Conservation (phyloP, 176 grass and related monocot species). For the Avena atlantica region DNA sequence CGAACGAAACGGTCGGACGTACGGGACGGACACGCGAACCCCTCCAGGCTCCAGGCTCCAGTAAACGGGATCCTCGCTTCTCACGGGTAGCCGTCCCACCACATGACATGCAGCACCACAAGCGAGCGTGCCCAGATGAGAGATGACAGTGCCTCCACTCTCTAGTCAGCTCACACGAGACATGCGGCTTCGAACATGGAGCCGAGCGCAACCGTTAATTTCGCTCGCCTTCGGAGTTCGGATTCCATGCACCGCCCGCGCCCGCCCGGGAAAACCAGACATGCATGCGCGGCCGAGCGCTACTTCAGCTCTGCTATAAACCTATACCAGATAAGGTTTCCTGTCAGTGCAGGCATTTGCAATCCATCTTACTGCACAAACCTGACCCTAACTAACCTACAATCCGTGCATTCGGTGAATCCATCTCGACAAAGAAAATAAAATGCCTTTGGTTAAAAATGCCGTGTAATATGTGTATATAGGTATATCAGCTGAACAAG, state of each 20-base stretch:
- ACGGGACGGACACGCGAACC: not conserved
- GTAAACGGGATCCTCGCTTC: not conserved
- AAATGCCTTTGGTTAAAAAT: no score
- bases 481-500: not conserved
- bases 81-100: not conserved
- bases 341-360: no score
- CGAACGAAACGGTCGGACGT: not conserved
- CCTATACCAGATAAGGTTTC: no score
- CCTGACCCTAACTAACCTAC: not conserved
- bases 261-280: not conserved
- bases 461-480: no score
- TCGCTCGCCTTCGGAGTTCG: not conserved
- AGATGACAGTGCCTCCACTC: not conserved
- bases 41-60: no score
- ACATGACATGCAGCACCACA: not conserved
- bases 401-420: no score
- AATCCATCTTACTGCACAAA: not conserved
- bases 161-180: not conserved
- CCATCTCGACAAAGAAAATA: no score
- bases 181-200: not conserved
- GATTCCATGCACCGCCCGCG: not conserved
- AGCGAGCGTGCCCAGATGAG: not conserved
- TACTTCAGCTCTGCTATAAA: not conserved
- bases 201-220: not conserved
- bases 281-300: not conserved